A percentile compares a stretch with the other conserved stretches of the same genome.
These are phyloP conservation scores for Oryza longistaminata DNA, from an alignment of 176 grass and related monocot species.

Conservation along the genomic window DNA sequence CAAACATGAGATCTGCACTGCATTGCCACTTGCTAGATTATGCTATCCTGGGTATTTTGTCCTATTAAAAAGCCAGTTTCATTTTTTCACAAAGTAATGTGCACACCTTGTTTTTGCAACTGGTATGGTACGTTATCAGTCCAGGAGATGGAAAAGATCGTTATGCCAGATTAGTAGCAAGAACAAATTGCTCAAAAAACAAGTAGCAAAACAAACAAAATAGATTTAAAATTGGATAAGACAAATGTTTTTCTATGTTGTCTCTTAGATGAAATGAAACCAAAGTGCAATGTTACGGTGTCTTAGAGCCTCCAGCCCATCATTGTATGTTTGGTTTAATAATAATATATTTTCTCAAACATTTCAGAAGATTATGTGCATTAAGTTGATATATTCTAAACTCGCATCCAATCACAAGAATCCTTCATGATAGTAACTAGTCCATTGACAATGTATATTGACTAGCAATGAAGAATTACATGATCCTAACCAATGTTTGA, in stretches of 20 bases:
- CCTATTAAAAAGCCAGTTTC: not conserved
- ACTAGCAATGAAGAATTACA: not conserved
- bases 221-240: not conserved
- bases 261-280: not conserved
- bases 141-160: not conserved
- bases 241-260: not conserved
- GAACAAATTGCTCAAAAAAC: not conserved
- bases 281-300: not conserved
- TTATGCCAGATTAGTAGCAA: not conserved
- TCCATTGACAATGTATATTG: not conserved
- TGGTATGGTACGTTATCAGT: not conserved
- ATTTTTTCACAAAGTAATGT: not conserved
- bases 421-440: not conserved
- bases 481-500: not conserved
- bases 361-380: not conserved
- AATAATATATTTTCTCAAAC: not conserved
- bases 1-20: not conserved
- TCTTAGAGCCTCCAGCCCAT: not conserved
- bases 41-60: slow-evolving; percentile 7
- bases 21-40: not conserved
- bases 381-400: not conserved
- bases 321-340: not conserved
- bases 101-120: not conserved
- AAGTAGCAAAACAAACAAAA: not conserved
- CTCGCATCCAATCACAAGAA: not conserved